phyloP scores from a whole-genome alignment of 179 eudicot genomes.

The Silene coronaria region DNA sequence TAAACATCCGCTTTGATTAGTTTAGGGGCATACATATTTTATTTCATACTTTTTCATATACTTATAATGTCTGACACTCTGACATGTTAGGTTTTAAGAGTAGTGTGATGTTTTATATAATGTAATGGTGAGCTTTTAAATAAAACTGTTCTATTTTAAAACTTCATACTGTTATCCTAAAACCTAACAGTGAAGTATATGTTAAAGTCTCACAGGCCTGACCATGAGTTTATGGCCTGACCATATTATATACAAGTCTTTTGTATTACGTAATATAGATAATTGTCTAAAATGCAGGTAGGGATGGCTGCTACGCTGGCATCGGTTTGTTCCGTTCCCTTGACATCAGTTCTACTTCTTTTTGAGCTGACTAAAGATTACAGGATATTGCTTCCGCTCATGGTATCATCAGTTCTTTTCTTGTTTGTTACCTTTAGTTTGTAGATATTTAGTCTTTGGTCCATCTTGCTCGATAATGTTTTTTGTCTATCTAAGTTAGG shows the following conservation, averaged over 20 bases:
- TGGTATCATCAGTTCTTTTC: conserved; percentile 43
- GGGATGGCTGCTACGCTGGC: conserved; percentile 99
- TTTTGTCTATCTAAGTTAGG: not conserved
- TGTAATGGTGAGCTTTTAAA: not conserved
- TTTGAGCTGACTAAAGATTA: conserved; percentile 98
- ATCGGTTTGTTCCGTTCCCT: conserved; percentile 92
- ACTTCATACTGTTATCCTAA: not conserved
- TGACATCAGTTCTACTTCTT: conserved; percentile 90
- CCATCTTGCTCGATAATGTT: not conserved
- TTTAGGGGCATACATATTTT: not conserved
- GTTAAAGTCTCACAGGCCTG: not conserved
- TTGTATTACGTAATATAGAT: not conserved
- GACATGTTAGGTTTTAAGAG: not conserved
- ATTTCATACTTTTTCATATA: not conserved
- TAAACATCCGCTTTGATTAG: conserved; percentile 19
- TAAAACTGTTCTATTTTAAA: not conserved
- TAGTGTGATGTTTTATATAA: not conserved
- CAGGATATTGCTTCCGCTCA: conserved; percentile 93
- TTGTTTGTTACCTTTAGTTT: not conserved
- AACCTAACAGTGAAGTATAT: not conserved
- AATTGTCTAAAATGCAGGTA: conserved; percentile 49
- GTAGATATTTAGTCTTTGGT: not conserved
- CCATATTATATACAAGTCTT: not conserved
- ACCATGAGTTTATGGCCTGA: not conserved
- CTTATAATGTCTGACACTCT: not conserved